Evolutionary conservation across 371 early-diverging fungal genomes (phyloP), one percentile per base, ranked within the genome.

Genomic region (Aphelidium insulamus): DNA sequence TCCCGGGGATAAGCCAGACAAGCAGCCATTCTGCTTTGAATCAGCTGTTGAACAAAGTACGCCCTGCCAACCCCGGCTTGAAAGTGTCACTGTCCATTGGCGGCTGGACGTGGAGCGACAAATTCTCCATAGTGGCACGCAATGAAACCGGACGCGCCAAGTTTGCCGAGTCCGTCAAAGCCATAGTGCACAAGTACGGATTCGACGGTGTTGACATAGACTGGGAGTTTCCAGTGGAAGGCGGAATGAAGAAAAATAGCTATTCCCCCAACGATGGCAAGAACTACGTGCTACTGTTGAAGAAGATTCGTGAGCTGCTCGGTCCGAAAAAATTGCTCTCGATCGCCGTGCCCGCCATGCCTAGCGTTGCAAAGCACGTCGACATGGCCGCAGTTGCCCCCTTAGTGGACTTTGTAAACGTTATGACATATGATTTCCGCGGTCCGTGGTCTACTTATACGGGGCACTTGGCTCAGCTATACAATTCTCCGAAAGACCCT

Each of bases 141-240:
- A 33, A 37, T 5, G 28, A 26, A 18, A 40, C 21, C 1, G 7
- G 36, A 27, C 44, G 55, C 12, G 29, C 16, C 9, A 38, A 33
- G 36, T 53, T 57, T 44, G 52, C 50, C 28, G 43, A 40, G 15
- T 49, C 45, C 2, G 45, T 42, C 1, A 41, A 29, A 23, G 34
- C 39, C 24, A 45, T 49, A 27, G 25, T 54, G 27, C 41, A 26
- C 12, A 34, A 25, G 22, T 45, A 55, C 38, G 34, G 30, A 21
- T 47, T 51, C 33, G 59, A 58, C 28, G 46, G 48, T 21, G 33
- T 58, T 32, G 68, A 67, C 37, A 66, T 79, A 33, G 80, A 83
- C 52, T 84, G 84, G 88, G 88, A 88, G 48, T 77, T 78, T 30
- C 85, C 86, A 2, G 47, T 55, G n/a, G 62, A 63, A 37, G 62